Evolutionary conservation across 2,329 filamentous ascomycete genomes (phyloP), one percentile per base, ranked within the genome.

Genomic region (Neofusicoccum parvum): DNA sequence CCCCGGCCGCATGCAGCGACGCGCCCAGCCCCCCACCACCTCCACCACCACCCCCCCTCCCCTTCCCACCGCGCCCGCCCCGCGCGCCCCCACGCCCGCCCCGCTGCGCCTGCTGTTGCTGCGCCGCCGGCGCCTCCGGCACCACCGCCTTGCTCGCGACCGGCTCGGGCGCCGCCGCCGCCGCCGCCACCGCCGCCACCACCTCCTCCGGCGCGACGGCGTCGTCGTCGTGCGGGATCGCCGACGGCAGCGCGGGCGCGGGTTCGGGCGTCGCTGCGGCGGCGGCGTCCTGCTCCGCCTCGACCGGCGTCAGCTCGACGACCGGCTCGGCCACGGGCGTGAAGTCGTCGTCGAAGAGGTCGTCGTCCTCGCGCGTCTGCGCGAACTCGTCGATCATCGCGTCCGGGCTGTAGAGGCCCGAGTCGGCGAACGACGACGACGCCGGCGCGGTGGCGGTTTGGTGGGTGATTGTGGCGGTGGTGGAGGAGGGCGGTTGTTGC

Each of bases 311-410:
- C 39, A 72, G 71, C 68, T 79, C 76, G 1, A 80, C 73, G 10
- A 80, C 72, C 2, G 80, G 78, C 58, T 82, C 76, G 41, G 79
- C 72, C 7, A 81, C 76, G 11, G 81, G 81, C 7, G 76, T 82
- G 68, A 83, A 82, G 70, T 83, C 82, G 64, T 84, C 81, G 70
- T 81, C 81, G 72, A 83, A 83, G 4, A 83, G 75, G 67, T 84
- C 81, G 67, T 84, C 82, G 48, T 80, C 80, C 45, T 79, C 77
- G n/a, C 81, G 80, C 0, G 82, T 81, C 65, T 83, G 81, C 70
- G 82, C 81, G 54, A 82, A 81, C 32, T 82, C 78, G 64, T 82
- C 81, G 14, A 76, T 69, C 53, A 59, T 59, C 43, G 63, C 51
- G 51, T 65, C 63, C n/a, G 45, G 50, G 50, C 51, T 58, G 62